phyloP scores from a whole-genome alignment of 176 grass and related monocot genomes.

The Rhynchospora breviuscula region DNA sequence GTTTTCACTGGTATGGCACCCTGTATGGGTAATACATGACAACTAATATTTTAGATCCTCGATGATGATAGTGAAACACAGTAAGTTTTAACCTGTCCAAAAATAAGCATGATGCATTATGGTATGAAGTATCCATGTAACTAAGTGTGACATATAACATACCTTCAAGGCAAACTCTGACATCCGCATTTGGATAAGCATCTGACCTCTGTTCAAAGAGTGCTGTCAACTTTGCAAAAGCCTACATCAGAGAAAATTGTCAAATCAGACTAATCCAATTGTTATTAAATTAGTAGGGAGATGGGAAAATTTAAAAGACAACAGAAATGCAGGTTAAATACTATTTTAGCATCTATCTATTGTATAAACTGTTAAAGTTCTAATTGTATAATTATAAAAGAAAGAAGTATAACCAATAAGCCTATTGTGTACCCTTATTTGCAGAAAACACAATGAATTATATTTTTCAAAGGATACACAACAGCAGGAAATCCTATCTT shows the following conservation, averaged over 20 bases:
- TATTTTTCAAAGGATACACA: neutral
- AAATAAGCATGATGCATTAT: neutral
- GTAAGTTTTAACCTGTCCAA: neutral
- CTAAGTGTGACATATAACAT: conserved; percentile 24
- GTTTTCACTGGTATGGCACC: neutral
- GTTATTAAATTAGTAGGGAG: neutral
- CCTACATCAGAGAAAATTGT: conserved; percentile 40
- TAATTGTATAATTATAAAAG: too few relatives aligned
- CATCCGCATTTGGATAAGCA: conserved; percentile 82
- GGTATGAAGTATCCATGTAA: neutral
- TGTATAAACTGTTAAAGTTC: too few relatives aligned
- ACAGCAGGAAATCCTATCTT: neutral
- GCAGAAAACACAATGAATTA: neutral
- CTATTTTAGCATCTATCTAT: neutral
- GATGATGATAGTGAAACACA: too few relatives aligned
- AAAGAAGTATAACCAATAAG: neutral
- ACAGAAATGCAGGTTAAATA: neutral
- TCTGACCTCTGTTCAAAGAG: conserved; percentile 84
- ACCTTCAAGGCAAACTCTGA: conserved; percentile 84
- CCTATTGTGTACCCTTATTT: neutral
- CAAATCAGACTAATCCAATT: neutral
- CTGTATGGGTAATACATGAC: neutral
- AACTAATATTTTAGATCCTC: too few relatives aligned
- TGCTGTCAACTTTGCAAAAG: conserved; percentile 62
- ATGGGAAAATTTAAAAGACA: neutral